Percentiles rank a stretch among this genome's conserved stretches.
Evolutionary conservation across 179 eudicot genomes (phyloP).

Genomic region (Drosera spatulata): DNA sequence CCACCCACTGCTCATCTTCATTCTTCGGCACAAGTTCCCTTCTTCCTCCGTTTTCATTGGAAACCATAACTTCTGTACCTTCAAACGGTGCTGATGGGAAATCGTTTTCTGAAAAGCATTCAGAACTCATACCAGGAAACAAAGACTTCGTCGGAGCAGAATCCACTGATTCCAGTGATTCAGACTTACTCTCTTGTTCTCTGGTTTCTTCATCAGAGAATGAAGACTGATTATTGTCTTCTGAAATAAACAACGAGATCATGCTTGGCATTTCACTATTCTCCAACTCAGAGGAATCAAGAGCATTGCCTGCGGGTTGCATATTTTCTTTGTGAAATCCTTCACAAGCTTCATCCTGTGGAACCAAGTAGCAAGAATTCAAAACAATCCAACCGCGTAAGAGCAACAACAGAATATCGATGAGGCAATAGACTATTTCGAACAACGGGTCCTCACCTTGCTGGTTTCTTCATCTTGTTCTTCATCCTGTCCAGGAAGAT

Average conservation of each 20-base stretch:
- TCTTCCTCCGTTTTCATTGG: neutral
- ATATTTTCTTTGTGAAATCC: no score
- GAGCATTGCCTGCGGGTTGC: no score
- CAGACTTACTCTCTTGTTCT: neutral
- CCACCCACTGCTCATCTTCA: conserved; percentile 11
- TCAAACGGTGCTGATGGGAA: neutral
- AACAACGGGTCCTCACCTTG: conserved; percentile 9
- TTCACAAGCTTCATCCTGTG: no score
- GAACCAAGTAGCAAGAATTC: no score
- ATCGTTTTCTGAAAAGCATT: neutral
- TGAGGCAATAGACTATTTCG: neutral
- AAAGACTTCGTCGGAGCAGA: neutral
- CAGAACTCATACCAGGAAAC: neutral
- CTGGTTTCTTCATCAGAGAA: neutral
- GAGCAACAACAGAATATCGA: neutral
- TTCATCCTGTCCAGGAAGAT: conserved; percentile 19
- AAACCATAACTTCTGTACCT: neutral
- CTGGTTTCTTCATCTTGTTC: conserved; percentile 20
- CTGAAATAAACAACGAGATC: neutral
- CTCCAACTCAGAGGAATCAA: neutral
- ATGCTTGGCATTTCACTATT: neutral
- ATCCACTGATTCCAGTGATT: neutral
- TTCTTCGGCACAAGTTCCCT: neutral
- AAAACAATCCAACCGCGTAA: no score
- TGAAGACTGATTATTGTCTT: neutral